A percentile compares a stretch with the other conserved stretches of the same genome.
Evolutionary conservation across 2,329 filamentous ascomycete genomes (phyloP).

Genomic region (Aspergillus fijiensis): DNA sequence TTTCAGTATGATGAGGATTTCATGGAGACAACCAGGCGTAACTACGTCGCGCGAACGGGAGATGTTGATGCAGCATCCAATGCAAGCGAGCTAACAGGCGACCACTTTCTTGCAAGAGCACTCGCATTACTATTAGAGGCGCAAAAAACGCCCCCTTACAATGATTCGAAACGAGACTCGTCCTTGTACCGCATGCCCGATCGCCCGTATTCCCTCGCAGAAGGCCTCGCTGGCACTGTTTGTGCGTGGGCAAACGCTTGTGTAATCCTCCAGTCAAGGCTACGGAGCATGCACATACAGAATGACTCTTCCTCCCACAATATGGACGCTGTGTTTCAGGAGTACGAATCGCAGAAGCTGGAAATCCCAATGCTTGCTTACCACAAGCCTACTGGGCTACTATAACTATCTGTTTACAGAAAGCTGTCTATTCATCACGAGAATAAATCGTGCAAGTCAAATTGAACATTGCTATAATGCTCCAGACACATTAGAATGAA

Average conservation of each 20-base stretch:
- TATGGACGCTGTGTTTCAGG: slow-evolving; percentile 23
- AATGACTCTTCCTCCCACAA: slow-evolving; percentile 12
- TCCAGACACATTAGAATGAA: not conserved
- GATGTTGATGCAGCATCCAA: not conserved
- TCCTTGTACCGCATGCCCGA: slow-evolving; percentile 43
- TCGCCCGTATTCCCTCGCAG: slow-evolving; percentile 40
- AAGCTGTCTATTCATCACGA: not conserved
- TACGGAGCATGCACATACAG: slow-evolving; percentile 35
- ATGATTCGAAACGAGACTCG: slow-evolving; percentile 14
- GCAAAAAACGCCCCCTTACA: slow-evolving; percentile 40
- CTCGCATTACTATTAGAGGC: slow-evolving; percentile 40
- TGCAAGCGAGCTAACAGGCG: slow-evolving; percentile 26
- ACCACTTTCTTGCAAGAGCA: slow-evolving; percentile 41
- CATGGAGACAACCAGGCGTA: slow-evolving; percentile 23
- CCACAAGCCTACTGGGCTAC: slow-evolving; percentile 26
- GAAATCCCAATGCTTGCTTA: slow-evolving; percentile 34
- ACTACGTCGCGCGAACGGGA: slow-evolving; percentile 21
- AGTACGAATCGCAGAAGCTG: slow-evolving; percentile 23
- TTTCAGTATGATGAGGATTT: slow-evolving; percentile 33
- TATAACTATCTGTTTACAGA: not conserved
- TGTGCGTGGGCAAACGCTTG: slow-evolving; percentile 46
- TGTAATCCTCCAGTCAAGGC: slow-evolving; percentile 32
- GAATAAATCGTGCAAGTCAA: not conserved
- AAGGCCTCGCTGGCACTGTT: slow-evolving; percentile 41
- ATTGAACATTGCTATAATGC: not conserved